phyloP scores from a whole-genome alignment of 306 rosid genomes.

The Vigna nakashimae region DNA sequence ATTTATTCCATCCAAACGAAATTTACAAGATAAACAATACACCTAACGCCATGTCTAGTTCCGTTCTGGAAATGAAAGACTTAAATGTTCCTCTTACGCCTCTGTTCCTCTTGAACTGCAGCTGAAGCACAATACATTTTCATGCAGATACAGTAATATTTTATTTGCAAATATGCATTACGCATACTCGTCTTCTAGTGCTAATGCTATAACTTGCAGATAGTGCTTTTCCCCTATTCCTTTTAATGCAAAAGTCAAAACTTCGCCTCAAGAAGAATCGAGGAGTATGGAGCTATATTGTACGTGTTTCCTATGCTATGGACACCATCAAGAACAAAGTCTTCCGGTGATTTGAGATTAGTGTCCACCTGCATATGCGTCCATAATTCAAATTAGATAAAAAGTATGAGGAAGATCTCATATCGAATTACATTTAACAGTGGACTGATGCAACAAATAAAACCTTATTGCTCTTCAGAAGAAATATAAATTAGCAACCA shows the following conservation, averaged over 20 bases:
- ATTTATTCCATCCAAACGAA: slow-evolving; percentile 20
- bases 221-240: not conserved
- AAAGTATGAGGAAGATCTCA: not conserved
- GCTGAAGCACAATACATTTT: not conserved
- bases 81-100: not conserved
- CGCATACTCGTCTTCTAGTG: not conserved
- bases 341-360: slow-evolving; percentile 75
- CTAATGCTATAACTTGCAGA: not conserved
- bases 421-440: slow-evolving; percentile 7
- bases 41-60: not conserved
- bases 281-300: slow-evolving; percentile 77
- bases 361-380: slow-evolving; percentile 76
- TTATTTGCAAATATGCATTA: not conserved
- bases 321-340: slow-evolving; percentile 70
- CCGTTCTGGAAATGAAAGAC: slow-evolving; percentile 35
- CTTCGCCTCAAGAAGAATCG: slow-evolving; percentile 88
- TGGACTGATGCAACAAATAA: not conserved
- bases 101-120: slow-evolving; percentile 16
- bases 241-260: slow-evolving; percentile 40
- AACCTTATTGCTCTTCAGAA: slow-evolving; percentile 24
- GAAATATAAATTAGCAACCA: not conserved
- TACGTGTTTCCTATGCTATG: slow-evolving; percentile 60
- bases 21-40: not conserved
- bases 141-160: no score
- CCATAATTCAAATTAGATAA: slow-evolving; percentile 36